phyloP scores from a whole-genome alignment of 2,329 filamentous ascomycete genomes.

The Fusarium marasasianum region DNA sequence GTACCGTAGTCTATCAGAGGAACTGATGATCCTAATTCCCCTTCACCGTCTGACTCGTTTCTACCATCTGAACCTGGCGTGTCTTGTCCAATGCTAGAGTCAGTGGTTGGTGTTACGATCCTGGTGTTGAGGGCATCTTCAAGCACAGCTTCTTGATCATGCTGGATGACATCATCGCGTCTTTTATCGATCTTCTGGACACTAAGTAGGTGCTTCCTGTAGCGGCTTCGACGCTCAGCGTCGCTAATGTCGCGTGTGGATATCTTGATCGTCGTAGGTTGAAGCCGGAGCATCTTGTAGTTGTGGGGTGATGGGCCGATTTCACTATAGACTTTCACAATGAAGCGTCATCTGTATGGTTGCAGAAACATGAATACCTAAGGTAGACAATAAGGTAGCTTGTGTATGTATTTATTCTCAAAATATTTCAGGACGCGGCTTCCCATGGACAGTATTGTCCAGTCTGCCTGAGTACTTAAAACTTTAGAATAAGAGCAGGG shows the following conservation, averaged over 20 bases:
- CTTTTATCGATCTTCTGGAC: background rate
- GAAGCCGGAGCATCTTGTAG: conserved; percentile 34
- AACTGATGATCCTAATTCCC: background rate
- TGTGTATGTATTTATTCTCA: background rate
- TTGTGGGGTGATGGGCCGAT: background rate
- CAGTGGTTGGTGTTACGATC: background rate
- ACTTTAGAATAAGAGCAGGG: background rate
- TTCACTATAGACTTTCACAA: background rate
- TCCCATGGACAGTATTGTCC: background rate
- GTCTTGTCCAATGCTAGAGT: background rate
- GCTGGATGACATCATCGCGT: background rate
- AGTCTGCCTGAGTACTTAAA: background rate
- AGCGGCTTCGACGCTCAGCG: conserved; percentile 32
- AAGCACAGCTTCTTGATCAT: background rate
- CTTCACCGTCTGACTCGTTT: background rate
- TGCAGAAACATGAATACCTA: background rate
- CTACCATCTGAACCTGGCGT: background rate
- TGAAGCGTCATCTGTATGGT: background rate
- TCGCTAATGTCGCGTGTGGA: conserved; percentile 31
- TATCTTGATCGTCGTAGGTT: conserved; percentile 29
- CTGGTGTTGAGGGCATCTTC: background rate
- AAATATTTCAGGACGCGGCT: background rate
- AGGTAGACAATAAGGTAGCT: background rate
- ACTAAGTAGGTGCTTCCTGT: conserved; percentile 25
- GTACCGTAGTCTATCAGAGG: background rate